Conservation (phyloP, 2,329 filamentous ascomycete genomes). For the Akanthomyces lecanii region DNA sequence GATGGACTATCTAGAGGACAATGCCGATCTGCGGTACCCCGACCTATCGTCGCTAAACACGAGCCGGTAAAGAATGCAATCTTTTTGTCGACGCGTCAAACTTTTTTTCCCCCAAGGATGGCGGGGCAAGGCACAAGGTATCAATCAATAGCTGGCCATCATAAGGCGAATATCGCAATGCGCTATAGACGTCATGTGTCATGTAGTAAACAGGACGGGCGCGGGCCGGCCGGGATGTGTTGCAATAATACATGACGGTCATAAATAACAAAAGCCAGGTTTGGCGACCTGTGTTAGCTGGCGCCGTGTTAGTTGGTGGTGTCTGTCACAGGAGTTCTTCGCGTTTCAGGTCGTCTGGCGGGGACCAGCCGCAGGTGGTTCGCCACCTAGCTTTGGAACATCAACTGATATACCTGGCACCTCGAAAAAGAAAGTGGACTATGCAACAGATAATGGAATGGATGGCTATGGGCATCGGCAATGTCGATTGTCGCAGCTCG, state of each 20-base stretch:
- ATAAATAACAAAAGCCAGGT: neutral
- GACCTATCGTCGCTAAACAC: constrained; percentile 47
- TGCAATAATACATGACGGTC: neutral
- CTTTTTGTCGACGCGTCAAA: neutral
- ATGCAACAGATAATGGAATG: too few relatives aligned
- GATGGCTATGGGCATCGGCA: too few relatives aligned
- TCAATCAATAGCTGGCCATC: constrained; percentile 3
- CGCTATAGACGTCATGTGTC: neutral
- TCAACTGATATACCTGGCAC: neutral
- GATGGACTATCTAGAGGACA: constrained; percentile 88
- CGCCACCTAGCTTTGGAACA: neutral
- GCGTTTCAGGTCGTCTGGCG: constrained; percentile 8
- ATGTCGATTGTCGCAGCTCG: too few relatives aligned
- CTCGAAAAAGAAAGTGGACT: neutral
- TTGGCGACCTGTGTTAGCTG: neutral
- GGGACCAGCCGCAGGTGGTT: neutral
- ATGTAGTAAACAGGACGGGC: constrained; percentile 4
- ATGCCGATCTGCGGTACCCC: constrained; percentile 86
- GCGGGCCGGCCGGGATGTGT: neutral
- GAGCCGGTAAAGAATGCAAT: neutral
- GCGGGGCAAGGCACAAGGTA: neutral
- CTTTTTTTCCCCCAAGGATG: neutral
- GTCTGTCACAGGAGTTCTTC: neutral
- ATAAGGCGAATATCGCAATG: constrained; percentile 5
- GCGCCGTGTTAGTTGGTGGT: neutral